Base-by-base conservation (phyloP, 2,329 filamentous ascomycete genomes). In the Talaromyces albobiverticillius region DNA sequence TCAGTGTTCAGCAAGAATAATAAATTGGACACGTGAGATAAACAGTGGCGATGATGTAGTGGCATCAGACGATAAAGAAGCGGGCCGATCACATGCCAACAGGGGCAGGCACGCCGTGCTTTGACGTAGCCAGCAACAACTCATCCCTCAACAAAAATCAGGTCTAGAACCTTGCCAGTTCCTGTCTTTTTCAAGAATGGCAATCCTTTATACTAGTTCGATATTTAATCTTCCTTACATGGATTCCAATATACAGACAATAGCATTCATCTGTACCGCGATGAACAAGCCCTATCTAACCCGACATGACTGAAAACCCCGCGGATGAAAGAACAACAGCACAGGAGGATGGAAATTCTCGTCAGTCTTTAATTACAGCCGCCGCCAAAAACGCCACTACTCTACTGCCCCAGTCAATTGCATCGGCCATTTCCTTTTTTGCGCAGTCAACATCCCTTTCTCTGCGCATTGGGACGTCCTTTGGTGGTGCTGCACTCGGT, bases 371-470 rank as follows among this genome's bases (percentile, higher is more conserved):
- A 2, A 36, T 52, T 7, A 38, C 40, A 47, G 59, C 65, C 41
- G 61, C 65, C 22, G 61, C 65, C 18, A 63, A 62, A 3, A 65
- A 64, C 16, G 70, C 66, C 22, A 56, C 59, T 16, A 75, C 75
- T 13, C 65, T 78, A 4, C 68, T 78, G 3, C 75, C 75, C 26
- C 64, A 66, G 22, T 71, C 73, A 32, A 66, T 76, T 23, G 75
- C 75, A 10, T 75, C 74, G 4, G 56, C 74, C 14, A 67, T 78
- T n/a, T 75, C 72, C 13, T 60, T 75, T 31, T 58, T 75, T 50
- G 69, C 76, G 58, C 70, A 78, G 58, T 72, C 74, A 4, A 75
- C 73, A 6, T 77, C 75, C 0, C 65, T 78, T 31, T 72, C 70
- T 20, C 62, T 77, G 42, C 68, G 73, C n/a, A 57, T 76, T 11